These are phyloP conservation scores for Lithospermum erythrorhizon DNA, from an alignment of 257 asterid species.

Conservation along the genomic window DNA sequence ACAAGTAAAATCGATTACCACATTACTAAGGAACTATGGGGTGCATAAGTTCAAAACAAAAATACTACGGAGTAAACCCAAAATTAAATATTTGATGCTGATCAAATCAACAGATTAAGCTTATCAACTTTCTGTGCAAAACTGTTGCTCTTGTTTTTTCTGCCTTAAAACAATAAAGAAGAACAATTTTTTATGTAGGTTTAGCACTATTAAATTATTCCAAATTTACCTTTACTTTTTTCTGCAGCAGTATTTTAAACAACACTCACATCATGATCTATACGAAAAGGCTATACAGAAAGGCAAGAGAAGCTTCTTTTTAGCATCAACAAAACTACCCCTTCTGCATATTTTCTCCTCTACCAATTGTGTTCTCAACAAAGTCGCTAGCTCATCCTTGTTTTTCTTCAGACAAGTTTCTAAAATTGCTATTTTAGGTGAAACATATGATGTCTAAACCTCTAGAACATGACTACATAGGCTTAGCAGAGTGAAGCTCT, in stretches of 20 bases:
- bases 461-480: slow-evolving; percentile 56
- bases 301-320: slow-evolving; percentile 35
- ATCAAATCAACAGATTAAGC: too few relatives aligned
- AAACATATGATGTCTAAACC: slow-evolving; percentile 36
- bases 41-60: too few relatives aligned
- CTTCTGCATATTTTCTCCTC: not conserved
- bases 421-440: not conserved
- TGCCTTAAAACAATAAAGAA: too few relatives aligned
- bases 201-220: slow-evolving; percentile 1
- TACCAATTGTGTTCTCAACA: slow-evolving; percentile 3
- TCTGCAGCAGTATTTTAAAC: not conserved
- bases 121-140: too few relatives aligned
- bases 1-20: too few relatives aligned
- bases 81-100: too few relatives aligned
- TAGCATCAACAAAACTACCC: slow-evolving; percentile 16
- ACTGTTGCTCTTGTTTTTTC: too few relatives aligned
- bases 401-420: not conserved
- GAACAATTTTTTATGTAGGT: not conserved
- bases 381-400: not conserved
- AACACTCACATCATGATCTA: not conserved
- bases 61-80: too few relatives aligned
- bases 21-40: too few relatives aligned
- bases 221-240: not conserved
- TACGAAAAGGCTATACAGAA: slow-evolving; percentile 14
- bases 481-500: slow-evolving; percentile 40